Conservation (phyloP, 805 yeast species). For the Candida ortonii region DNA sequence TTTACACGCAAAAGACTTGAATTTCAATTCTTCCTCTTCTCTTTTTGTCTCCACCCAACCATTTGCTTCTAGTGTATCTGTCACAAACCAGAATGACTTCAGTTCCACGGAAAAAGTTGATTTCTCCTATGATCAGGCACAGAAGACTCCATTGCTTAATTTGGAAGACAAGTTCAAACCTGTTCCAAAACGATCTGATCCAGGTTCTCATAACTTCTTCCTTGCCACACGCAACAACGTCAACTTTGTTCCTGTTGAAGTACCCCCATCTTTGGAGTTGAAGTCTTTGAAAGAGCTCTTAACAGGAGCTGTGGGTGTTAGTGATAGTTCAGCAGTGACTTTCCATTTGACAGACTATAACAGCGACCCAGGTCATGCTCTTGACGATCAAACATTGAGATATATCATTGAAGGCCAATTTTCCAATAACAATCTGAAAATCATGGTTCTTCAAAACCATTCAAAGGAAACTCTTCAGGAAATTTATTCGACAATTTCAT, state of each 20-base stretch:
- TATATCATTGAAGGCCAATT: conserved; percentile 36
- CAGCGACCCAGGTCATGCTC: conserved; percentile 51
- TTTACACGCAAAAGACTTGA: conserved; percentile 18
- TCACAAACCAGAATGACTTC: too few species aligned
- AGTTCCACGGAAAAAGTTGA: too few species aligned
- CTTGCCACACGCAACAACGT: conserved; percentile 65
- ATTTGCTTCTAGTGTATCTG: not conserved
- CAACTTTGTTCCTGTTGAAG: conserved; percentile 49
- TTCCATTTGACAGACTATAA: conserved; percentile 71
- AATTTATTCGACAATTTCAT: conserved; percentile 40
- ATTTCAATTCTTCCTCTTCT: conserved; percentile 6
- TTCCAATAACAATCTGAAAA: conserved; percentile 25
- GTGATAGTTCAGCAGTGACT: conserved; percentile 34
- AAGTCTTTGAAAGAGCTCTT: conserved; percentile 41
- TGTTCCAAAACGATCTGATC: conserved; percentile 24
- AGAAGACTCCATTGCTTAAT: conserved; percentile 5
- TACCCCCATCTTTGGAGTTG: conserved; percentile 30
- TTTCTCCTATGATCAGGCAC: too few species aligned
- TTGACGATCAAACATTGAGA: conserved; percentile 49
- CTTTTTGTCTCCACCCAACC: conserved; percentile 3
- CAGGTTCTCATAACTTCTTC: conserved; percentile 36
- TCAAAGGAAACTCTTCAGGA: conserved; percentile 2
- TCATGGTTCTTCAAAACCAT: conserved; percentile 17
- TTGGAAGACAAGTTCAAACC: conserved; percentile 40
- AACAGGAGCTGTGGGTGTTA: conserved; percentile 36